A percentile compares a stretch with the other conserved stretches of the same genome.
phyloP scores from a whole-genome alignment of 2,329 filamentous ascomycete genomes.

The Clonostachys chloroleuca region DNA sequence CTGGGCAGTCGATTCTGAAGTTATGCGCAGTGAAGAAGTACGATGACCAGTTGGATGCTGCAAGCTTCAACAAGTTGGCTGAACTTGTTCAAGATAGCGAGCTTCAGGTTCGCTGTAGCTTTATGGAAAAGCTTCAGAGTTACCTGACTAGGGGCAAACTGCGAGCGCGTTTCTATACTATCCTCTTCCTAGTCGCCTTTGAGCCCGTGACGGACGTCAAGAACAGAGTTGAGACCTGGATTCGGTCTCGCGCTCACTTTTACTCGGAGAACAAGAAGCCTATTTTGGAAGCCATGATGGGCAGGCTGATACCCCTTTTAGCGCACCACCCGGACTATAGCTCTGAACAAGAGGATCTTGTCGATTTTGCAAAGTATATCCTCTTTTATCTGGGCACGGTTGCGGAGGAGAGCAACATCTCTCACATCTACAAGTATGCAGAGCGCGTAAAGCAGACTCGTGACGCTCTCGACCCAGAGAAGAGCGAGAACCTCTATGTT shows the following conservation, averaged over 20 bases:
- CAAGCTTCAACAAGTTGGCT: constrained; percentile 77
- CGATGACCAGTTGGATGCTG: constrained; percentile 68
- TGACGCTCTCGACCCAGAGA: constrained; percentile 67
- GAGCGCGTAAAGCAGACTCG: constrained; percentile 88
- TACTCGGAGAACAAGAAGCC: constrained; percentile 55
- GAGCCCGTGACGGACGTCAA: constrained; percentile 75
- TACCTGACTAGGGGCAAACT: constrained; percentile 73
- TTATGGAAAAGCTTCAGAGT: constrained; percentile 85
- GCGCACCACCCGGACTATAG: constrained; percentile 93
- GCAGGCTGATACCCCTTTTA: constrained; percentile 79
- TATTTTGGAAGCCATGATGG: constrained; percentile 76
- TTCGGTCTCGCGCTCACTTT: constrained; percentile 71
- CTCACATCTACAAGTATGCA: constrained; percentile 85
- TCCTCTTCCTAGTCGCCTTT: constrained; percentile 87
- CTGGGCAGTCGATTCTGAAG: constrained; percentile 78
- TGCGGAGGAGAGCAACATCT: constrained; percentile 81
- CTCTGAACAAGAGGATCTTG: constrained; percentile 59
- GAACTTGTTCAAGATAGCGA: constrained; percentile 76
- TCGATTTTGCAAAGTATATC: constrained; percentile 84
- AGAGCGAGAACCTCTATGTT: constrained; percentile 75
- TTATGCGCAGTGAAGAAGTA: constrained; percentile 73
- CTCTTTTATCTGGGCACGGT: constrained; percentile 83
- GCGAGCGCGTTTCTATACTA: constrained; percentile 75
- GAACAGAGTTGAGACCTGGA: constrained; percentile 78
- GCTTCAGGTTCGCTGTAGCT: constrained; percentile 69